Evolutionary conservation across 2,329 filamentous ascomycete species (phyloP).

Genomic region (Claviceps cyperi): DNA sequence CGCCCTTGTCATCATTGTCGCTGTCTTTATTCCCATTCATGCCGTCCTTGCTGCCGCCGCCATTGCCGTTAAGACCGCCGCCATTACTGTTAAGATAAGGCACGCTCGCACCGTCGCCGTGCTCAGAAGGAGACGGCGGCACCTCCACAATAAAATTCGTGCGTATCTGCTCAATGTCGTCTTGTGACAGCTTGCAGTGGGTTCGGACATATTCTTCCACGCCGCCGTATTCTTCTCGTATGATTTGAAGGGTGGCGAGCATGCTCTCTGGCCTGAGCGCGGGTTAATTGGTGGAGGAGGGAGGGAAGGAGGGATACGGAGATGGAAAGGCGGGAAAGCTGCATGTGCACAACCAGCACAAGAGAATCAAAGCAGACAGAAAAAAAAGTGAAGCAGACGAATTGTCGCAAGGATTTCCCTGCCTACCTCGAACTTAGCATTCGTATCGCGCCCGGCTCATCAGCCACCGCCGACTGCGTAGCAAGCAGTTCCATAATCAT

Average conservation of each 20-base stretch:
- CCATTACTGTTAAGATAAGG: background rate
- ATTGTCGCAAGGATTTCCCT: too few relatives aligned
- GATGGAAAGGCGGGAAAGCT: constrained; percentile 7
- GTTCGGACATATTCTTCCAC: constrained; percentile 47
- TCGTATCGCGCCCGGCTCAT: constrained; percentile 27
- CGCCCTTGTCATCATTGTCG: too few relatives aligned
- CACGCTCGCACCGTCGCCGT: background rate
- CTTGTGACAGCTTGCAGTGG: constrained; percentile 40
- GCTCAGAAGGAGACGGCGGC: background rate
- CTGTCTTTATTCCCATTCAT: too few relatives aligned
- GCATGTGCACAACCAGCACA: too few relatives aligned
- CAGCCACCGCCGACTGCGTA: constrained; percentile 33
- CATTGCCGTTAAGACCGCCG: background rate
- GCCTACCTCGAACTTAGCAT: constrained; percentile 29
- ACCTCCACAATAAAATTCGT: constrained; percentile 31
- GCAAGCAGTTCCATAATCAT: constrained; percentile 36
- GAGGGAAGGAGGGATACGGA: background rate
- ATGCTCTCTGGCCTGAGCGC: constrained; percentile 27
- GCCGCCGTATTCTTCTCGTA: constrained; percentile 46
- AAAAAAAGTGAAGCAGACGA: background rate
- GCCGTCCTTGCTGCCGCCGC: background rate
- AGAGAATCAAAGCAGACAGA: background rate
- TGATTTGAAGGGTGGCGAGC: constrained; percentile 34
- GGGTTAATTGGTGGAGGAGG: background rate
- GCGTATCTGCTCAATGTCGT: constrained; percentile 37